Evolutionary conservation across 345 rosid genomes (phyloP).

Genomic region (Triadica sebifera): DNA sequence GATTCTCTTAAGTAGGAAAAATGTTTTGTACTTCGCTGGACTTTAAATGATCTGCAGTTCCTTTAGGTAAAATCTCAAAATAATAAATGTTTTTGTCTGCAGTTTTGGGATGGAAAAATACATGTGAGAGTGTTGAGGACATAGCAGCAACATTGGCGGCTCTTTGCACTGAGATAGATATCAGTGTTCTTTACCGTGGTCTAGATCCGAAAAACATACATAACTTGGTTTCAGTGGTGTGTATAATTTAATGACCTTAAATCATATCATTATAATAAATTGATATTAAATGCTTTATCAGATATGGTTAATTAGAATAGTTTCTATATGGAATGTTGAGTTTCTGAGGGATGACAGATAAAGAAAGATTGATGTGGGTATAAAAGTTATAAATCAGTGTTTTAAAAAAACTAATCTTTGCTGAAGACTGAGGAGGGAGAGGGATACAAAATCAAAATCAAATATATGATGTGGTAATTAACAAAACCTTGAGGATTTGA

Average conservation of each 20-base stretch:
- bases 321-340: conserved; percentile 7
- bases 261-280: neutral
- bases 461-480: too few species aligned
- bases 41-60: conserved; percentile 8
- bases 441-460: neutral
- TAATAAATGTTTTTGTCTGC: conserved; percentile 30
- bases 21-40: conserved; percentile 12
- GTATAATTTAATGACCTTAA: conserved; percentile 12
- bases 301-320: neutral
- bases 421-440: neutral
- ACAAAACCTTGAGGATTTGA: too few species aligned
- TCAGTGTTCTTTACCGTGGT: conserved; percentile 79
- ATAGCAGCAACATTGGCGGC: conserved; percentile 83
- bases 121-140: conserved; percentile 79
- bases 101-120: conserved; percentile 98
- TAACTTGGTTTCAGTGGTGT: conserved; percentile 86
- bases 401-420: neutral
- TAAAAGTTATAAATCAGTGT: neutral
- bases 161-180: conserved; percentile 73
- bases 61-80: neutral
- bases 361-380: neutral
- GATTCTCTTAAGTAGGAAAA: neutral
- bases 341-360: neutral
- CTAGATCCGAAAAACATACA: conserved; percentile 60
- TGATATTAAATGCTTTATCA: neutral